Evolutionary conservation across 2,329 filamentous ascomycete genomes (phyloP).

Genomic region (Metarhizium humberi): DNA sequence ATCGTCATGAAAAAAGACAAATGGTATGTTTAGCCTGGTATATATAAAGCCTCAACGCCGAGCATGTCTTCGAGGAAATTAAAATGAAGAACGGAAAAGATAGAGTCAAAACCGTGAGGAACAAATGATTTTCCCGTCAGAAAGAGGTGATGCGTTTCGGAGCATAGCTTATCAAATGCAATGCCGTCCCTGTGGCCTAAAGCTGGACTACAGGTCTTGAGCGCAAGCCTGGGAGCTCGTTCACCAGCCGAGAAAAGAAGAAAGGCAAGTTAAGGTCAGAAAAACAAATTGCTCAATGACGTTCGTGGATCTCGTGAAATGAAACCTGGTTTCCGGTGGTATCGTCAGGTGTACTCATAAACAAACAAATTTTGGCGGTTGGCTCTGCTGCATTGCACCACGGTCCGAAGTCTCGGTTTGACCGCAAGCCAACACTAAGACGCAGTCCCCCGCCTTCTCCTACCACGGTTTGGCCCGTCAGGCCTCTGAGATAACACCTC

Average conservation of each 20-base stretch:
- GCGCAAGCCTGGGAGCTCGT: neutral
- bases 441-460: conserved; percentile 51
- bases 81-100: neutral
- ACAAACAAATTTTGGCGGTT: neutral
- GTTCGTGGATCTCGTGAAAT: neutral
- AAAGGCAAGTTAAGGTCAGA: conserved; percentile 1
- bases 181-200: neutral
- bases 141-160: neutral
- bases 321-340: neutral
- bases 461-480: conserved; percentile 73
- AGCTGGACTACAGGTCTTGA: neutral
- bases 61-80: neutral
- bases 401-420: neutral
- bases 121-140: neutral
- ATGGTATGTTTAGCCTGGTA: conserved; percentile 5
- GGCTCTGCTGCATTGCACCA: neutral
- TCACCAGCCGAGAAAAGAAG: neutral
- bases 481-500: conserved; percentile 80
- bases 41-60: conserved; percentile 8
- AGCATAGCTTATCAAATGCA: neutral
- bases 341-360: neutral
- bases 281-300: conserved; percentile 10
- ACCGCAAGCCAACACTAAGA: neutral
- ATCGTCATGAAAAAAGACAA: conserved; percentile 1
- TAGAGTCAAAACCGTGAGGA: neutral